phyloP scores from a whole-genome alignment of 129 eudicot species.

The Centella asiatica region DNA sequence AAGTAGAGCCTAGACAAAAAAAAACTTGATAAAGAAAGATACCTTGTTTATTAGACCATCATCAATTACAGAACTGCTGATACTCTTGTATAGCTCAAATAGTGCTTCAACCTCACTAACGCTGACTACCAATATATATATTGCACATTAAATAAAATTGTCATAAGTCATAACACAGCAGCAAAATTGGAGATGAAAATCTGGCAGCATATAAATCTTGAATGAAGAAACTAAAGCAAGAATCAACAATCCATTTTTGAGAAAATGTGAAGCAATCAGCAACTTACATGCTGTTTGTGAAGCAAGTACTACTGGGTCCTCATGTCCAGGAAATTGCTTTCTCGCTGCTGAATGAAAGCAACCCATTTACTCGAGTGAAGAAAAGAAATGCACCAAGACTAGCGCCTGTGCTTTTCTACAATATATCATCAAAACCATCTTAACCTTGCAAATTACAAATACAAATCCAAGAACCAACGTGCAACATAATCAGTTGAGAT shows the following conservation, averaged over 20 bases:
- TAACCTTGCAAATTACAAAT: slow-evolving; percentile 45
- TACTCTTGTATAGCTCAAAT: slow-evolving; percentile 91
- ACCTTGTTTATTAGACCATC: slow-evolving; percentile 98
- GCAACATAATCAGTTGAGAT: slow-evolving; percentile 19
- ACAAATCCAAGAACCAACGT: slow-evolving; percentile 20
- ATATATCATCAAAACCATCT: slow-evolving; percentile 53
- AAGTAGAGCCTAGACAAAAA: neutral
- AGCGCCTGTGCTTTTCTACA: slow-evolving; percentile 38
- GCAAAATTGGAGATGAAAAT: neutral
- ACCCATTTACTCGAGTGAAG: slow-evolving; percentile 55
- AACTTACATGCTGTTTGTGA: slow-evolving; percentile 98
- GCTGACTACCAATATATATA: slow-evolving; percentile 51
- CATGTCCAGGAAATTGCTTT: slow-evolving; percentile 68
- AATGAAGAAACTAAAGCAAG: neutral
- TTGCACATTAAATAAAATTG: neutral
- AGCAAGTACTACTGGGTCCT: slow-evolving; percentile 78
- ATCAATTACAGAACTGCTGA: slow-evolving; percentile 89
- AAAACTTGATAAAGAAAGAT: neutral
- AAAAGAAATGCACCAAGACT: slow-evolving; percentile 32
- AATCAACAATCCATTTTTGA: neutral
- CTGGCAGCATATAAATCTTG: neutral
- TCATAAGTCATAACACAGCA: neutral
- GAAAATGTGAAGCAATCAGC: neutral
- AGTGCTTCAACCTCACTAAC: slow-evolving; percentile 99
- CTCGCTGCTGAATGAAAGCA: slow-evolving; percentile 66